Base-by-base conservation (phyloP, 306 rosid species). In the Begonia masoniana region DNA sequence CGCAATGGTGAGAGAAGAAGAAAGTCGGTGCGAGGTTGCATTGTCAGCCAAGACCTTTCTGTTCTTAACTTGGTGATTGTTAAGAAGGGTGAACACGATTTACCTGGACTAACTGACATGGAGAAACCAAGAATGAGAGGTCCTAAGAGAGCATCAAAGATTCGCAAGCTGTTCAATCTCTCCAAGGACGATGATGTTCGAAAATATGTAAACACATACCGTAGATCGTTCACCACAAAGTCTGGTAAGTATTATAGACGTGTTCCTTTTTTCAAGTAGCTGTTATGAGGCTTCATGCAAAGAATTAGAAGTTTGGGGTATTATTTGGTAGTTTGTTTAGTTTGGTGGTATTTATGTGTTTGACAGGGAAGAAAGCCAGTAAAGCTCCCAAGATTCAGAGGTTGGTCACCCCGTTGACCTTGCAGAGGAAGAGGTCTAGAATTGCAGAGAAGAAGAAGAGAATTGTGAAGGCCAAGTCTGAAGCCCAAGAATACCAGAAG, bases 101-200 rank as follows among this genome's bases (percentile, higher is more conserved):
- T 78, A 16, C 84, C 84, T 56, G 84, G 84, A 13, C 52, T 78
- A 68, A 78, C 84, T 1, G 84, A 78, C 65, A 70, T 68, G 3
- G 84, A 78, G 75, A 78, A 78, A 15, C 84, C 84, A 1, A 67
- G 84, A 50, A 78, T 78, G 84, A 74, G 84, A 63, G 84, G 84
- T 58, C 84, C 84, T 9, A 78, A 78, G 75, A 78, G 84, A 68
- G 84, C 84, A 23, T 78, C 84, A 8, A 78, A 78, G 75, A 78
- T 78, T 49, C 72, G 84, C 9, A 78, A 78, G 24, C 80, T 78
- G 47, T 78, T 78, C 68, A 74, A 74, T 31, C 84, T 78, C 19
- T 78, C 84, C 0, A 78, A 78, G 77, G 84, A 68, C 42, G 84
- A 78, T 58, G 84, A 78, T 68, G 84, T 78, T 17, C 69, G 84